A percentile compares a stretch with the other conserved stretches of the same genome.
phyloP scores from a whole-genome alignment of 2,329 filamentous ascomycete genomes.

The Aspergillus caelatus region DNA sequence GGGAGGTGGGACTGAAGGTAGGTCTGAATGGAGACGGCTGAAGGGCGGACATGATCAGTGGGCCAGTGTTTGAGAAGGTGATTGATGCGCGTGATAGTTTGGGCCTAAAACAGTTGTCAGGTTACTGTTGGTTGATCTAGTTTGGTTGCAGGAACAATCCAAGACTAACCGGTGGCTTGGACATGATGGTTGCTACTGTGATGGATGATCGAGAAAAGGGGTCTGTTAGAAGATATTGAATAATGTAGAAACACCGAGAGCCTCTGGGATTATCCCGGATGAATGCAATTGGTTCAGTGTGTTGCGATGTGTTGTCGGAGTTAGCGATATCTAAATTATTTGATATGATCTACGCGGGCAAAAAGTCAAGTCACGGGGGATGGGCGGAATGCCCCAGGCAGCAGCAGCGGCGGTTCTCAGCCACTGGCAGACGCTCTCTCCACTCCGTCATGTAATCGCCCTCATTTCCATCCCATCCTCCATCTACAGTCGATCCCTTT shows the following conservation, averaged over 20 bases:
- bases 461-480: constrained; percentile 23
- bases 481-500: constrained; percentile 18
- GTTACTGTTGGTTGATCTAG: constrained; percentile 9
- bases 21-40: constrained; percentile 48
- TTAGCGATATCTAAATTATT: background rate
- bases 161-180: constrained; percentile 32
- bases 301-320: background rate
- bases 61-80: constrained; percentile 50
- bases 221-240: background rate
- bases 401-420: background rate
- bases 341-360: background rate
- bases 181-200: constrained; percentile 22
- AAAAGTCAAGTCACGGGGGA: constrained; percentile 7
- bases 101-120: constrained; percentile 24
- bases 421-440: constrained; percentile 11
- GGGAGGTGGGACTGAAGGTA: constrained; percentile 42
- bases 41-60: constrained; percentile 46
- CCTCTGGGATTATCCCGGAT: too few species aligned
- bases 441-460: constrained; percentile 23
- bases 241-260: background rate
- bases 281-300: background rate
- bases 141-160: background rate
- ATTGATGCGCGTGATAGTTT: constrained; percentile 40
- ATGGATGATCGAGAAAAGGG: background rate
- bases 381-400: constrained; percentile 7